Conservation (phyloP, 2,329 filamentous ascomycete species). For the Cadophora malorum region DNA sequence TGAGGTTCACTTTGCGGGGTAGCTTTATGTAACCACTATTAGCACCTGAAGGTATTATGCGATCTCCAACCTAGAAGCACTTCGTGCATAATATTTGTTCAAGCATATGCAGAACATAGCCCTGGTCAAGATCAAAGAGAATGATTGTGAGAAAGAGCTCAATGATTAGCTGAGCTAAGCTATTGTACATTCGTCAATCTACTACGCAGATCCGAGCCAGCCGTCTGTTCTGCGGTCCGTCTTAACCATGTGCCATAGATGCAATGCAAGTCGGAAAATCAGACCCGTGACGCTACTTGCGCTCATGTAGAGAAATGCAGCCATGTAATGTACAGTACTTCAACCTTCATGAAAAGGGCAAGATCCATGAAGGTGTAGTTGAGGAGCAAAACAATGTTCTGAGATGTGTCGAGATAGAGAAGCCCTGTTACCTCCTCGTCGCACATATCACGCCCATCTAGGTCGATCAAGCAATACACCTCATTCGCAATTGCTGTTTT, state of each 20-base stretch:
- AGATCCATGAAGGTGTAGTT: background rate
- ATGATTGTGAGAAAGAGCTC: background rate
- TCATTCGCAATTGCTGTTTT: background rate
- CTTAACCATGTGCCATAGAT: background rate
- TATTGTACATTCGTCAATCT: constrained; percentile 4
- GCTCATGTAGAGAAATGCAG: background rate
- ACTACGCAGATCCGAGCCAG: background rate
- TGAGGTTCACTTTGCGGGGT: constrained; percentile 9
- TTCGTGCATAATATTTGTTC: too few relatives aligned
- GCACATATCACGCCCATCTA: too few relatives aligned
- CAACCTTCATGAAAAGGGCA: background rate
- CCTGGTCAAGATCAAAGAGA: background rate
- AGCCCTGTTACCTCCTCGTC: background rate
- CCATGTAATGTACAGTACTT: background rate
- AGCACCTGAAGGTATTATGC: too few relatives aligned
- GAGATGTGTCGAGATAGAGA: background rate
- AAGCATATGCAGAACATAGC: background rate
- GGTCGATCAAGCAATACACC: background rate
- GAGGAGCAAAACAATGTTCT: background rate
- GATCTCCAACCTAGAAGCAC: too few relatives aligned
- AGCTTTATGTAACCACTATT: background rate
- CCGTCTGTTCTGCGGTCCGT: constrained; percentile 1
- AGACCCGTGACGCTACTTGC: background rate
- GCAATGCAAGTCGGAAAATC: background rate
- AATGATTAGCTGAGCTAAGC: constrained; percentile 3